Conservation (phyloP, 495 filamentous ascomycete genomes). For the Beverwykella pulmonaria region DNA sequence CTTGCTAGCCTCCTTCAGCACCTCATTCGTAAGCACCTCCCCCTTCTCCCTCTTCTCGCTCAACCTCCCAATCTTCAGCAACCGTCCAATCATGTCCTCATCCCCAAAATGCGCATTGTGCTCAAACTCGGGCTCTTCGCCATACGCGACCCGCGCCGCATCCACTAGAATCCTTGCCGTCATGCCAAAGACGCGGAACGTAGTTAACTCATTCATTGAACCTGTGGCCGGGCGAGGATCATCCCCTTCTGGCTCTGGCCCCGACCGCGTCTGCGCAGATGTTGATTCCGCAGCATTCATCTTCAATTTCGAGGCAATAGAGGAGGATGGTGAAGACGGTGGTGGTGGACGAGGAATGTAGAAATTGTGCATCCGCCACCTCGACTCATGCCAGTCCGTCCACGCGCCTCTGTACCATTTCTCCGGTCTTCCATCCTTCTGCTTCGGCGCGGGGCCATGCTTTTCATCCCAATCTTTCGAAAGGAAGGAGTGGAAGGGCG, state of each 20-base stretch:
- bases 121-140: slow-evolving; percentile 77
- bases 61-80: slow-evolving; percentile 65
- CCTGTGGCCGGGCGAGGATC: slow-evolving; percentile 4
- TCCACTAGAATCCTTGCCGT: slow-evolving; percentile 88
- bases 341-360: slow-evolving; percentile 64
- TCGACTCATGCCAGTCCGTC: slow-evolving; percentile 62
- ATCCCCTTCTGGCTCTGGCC: slow-evolving; percentile 6
- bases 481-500: slow-evolving; percentile 72
- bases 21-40: slow-evolving; percentile 60
- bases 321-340: slow-evolving; percentile 33
- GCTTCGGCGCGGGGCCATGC: slow-evolving; percentile 10
- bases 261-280: not conserved
- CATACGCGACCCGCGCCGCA: slow-evolving; percentile 80
- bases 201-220: slow-evolving; percentile 49
- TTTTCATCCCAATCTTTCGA: slow-evolving; percentile 30
- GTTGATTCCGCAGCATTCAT: not conserved
- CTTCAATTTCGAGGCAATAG: not conserved
- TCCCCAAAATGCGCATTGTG: slow-evolving; percentile 80
- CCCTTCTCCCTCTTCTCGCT: slow-evolving; percentile 56
- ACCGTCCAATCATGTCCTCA: slow-evolving; percentile 68
- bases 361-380: slow-evolving; percentile 86
- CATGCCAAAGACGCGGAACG: slow-evolving; percentile 88
- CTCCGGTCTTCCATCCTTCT: slow-evolving; percentile 46
- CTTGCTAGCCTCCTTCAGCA: slow-evolving; percentile 54
- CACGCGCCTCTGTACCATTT: slow-evolving; percentile 67